Evolutionary conservation across 768 basidiomycete species (phyloP).

Genomic region (Neoboletus magnificus): DNA sequence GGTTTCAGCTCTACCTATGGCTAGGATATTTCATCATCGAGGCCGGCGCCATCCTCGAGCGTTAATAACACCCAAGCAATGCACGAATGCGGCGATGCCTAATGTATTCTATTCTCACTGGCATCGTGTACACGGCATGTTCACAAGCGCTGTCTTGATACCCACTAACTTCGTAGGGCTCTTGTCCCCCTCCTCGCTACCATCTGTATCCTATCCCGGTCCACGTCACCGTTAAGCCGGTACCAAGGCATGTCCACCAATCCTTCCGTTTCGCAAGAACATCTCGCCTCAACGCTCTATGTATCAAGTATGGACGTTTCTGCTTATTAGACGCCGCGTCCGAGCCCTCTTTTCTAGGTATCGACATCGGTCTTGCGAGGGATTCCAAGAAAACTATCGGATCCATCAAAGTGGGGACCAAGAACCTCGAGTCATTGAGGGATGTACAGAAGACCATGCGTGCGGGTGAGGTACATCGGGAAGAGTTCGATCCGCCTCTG

Average conservation of each 20-base stretch:
- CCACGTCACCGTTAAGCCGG: neutral
- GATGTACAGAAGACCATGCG: neutral
- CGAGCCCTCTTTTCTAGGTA: neutral
- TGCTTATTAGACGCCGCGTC: too few species aligned
- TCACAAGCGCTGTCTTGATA: neutral
- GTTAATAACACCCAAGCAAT: neutral
- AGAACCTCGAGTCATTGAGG: neutral
- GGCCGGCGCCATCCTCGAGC: too few species aligned
- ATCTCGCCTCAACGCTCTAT: neutral
- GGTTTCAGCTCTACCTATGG: neutral
- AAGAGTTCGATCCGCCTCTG: slow-evolving; percentile 6
- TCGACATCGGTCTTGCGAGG: slow-evolving; percentile 2
- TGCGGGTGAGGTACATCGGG: neutral
- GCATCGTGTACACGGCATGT: neutral
- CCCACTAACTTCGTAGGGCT: neutral
- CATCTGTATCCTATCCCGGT: neutral
- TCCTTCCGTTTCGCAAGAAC: neutral
- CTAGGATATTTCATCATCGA: neutral
- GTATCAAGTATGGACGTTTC: slow-evolving; percentile 3
- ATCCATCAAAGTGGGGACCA: neutral
- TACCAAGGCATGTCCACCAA: slow-evolving; percentile 1
- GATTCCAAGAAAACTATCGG: slow-evolving; percentile 4
- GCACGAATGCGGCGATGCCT: neutral
- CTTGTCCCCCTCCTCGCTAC: neutral
- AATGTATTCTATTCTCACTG: neutral